Evolutionary conservation across 1,284 basidiomycete species (phyloP).

Genomic region (Tremellales sp.): DNA sequence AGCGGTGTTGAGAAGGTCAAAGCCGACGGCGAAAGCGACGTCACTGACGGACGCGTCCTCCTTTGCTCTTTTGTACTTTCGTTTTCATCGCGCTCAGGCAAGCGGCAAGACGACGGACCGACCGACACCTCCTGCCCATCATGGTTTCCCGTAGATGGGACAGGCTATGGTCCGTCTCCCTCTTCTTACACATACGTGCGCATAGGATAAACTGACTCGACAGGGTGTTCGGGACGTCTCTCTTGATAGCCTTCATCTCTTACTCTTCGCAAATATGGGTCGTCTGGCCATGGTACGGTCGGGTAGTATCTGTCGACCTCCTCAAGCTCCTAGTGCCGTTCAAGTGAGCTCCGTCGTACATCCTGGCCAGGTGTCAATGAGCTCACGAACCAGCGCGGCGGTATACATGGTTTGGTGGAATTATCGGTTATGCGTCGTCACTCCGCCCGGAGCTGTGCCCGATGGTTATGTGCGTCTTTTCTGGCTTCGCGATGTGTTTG

Average conservation of each 20-base stretch:
- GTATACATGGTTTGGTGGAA: slow-evolving; percentile 78
- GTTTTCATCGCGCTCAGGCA: too few relatives aligned
- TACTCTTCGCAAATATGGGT: slow-evolving; percentile 84
- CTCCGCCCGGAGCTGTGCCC: slow-evolving; percentile 81
- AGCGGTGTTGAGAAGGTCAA: too few relatives aligned
- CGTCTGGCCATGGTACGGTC: slow-evolving; percentile 86
- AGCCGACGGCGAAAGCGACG: too few relatives aligned
- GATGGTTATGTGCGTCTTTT: slow-evolving; percentile 63
- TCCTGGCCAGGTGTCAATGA: background rate
- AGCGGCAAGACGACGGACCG: too few relatives aligned
- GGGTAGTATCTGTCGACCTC: slow-evolving; percentile 65
- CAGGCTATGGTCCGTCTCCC: background rate
- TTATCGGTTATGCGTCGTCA: slow-evolving; percentile 73
- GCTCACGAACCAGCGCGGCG: slow-evolving; percentile 36
- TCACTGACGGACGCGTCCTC: too few relatives aligned
- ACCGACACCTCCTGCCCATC: too few relatives aligned
- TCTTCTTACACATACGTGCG: background rate
- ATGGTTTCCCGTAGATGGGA: background rate
- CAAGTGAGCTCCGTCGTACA: slow-evolving; percentile 60
- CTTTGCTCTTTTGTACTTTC: too few relatives aligned
- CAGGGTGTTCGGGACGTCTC: slow-evolving; percentile 59
- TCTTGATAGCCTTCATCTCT: slow-evolving; percentile 80
- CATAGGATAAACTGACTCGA: background rate
- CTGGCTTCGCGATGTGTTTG: background rate
- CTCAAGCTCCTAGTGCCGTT: slow-evolving; percentile 72